Evolutionary conservation across 192 early-diverging fungal species (phyloP).

Genomic region (Lobosporangium transversale): DNA sequence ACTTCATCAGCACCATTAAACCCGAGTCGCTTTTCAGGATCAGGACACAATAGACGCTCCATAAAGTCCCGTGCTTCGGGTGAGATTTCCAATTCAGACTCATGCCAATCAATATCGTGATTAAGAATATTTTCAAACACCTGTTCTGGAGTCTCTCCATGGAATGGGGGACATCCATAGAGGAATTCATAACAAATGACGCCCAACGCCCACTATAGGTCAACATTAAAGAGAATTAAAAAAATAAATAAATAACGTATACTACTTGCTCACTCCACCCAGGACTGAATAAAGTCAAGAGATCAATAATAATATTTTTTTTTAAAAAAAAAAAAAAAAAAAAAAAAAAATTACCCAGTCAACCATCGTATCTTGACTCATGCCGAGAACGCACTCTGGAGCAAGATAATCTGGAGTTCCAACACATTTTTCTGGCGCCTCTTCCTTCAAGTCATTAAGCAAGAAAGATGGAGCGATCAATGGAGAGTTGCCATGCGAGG

Average conservation of each 20-base stretch:
- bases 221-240: too few relatives aligned
- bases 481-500: conserved; percentile 37
- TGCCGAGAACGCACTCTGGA: conserved; percentile 86
- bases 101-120: conserved; percentile 78
- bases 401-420: conserved; percentile 94
- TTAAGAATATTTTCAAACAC: conserved; percentile 89
- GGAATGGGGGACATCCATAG: conserved; percentile 84
- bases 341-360: conserved; percentile 79
- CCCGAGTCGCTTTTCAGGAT: conserved; percentile 74
- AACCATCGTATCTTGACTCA: conserved; percentile 84
- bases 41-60: conserved; percentile 74
- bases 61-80: conserved; percentile 83
- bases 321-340: too few relatives aligned
- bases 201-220: conserved; percentile 82
- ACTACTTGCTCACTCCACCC: too few relatives aligned
- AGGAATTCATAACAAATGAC: conserved; percentile 91
- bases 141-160: conserved; percentile 76
- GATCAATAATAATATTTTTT: too few relatives aligned
- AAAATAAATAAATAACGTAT: conserved; percentile 14
- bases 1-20: conserved; percentile 78
- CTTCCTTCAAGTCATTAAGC: conserved; percentile 59
- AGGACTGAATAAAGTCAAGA: too few relatives aligned
- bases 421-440: conserved; percentile 66
- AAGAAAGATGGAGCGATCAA: conserved; percentile 55
- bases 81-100: conserved; percentile 74